These are phyloP conservation scores for Asparagopsis taxiformis DNA, from an alignment of 31 red algal genomes.

Conservation along the genomic window DNA sequence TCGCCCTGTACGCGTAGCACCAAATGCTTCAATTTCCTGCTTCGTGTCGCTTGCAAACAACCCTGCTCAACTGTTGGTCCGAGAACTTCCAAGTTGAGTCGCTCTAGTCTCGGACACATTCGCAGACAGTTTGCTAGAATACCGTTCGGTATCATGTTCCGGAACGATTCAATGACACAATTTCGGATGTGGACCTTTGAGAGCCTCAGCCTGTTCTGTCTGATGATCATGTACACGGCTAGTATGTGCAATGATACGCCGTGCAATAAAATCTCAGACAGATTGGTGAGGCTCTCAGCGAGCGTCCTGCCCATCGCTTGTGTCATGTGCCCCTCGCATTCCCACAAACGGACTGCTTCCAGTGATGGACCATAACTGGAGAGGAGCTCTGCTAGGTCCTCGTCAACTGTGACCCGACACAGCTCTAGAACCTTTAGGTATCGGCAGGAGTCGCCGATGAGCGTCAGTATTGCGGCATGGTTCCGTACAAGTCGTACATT, in stretches of 20 bases:
- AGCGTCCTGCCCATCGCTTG: neutral
- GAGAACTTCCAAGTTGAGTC: no score
- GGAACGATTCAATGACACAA: neutral
- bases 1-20: neutral
- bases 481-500: no score
- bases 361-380: neutral
- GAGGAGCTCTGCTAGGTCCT: neutral
- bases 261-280: neutral
- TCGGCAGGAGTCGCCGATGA: no score
- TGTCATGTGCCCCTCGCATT: neutral
- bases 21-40: neutral
- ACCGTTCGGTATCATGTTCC: neutral
- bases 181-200: neutral
- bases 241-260: neutral
- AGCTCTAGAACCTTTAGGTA: no score
- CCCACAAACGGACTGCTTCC: neutral
- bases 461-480: no score
- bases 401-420: neutral
- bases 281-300: neutral
- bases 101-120: neutral
- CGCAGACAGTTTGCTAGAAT: neutral
- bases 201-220: neutral
- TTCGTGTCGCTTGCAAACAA: no score
- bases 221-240: neutral
- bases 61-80: no score